phyloP scores from a whole-genome alignment of 2,329 filamentous ascomycete species.

The Cercospora sp. region DNA sequence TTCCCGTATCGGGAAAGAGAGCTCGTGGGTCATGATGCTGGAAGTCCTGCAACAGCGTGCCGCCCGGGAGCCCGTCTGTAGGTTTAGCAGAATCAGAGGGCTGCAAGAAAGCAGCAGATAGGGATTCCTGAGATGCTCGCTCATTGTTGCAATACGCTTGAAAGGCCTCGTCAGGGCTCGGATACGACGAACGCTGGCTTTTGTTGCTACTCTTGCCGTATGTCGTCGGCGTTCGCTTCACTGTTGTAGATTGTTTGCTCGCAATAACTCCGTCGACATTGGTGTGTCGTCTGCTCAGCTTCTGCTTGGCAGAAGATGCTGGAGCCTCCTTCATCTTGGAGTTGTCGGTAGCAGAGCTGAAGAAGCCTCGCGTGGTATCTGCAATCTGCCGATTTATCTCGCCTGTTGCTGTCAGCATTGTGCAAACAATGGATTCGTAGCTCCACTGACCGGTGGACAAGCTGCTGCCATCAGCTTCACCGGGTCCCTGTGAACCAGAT shows the following conservation, averaged over 20 bases:
- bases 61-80: constrained; percentile 34
- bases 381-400: constrained; percentile 29
- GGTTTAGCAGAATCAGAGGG: constrained; percentile 23
- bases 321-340: constrained; percentile 15
- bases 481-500: constrained; percentile 12
- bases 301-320: constrained; percentile 23
- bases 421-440: neutral
- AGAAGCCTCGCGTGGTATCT: constrained; percentile 30
- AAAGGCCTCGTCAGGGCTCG: constrained; percentile 12
- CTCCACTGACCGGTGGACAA: constrained; percentile 20
- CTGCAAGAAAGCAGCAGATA: constrained; percentile 26
- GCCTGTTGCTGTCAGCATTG: constrained; percentile 20
- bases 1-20: constrained; percentile 46
- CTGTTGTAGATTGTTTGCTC: constrained; percentile 15
- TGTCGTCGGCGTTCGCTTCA: constrained; percentile 30
- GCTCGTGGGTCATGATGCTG: constrained; percentile 42
- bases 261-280: constrained; percentile 6
- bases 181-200: constrained; percentile 3
- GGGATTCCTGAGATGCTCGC: constrained; percentile 17
- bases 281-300: constrained; percentile 28
- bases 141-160: constrained; percentile 22
- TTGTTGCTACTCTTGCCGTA: constrained; percentile 21
- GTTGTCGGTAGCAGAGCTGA: constrained; percentile 19
- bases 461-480: constrained; percentile 16
- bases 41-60: constrained; percentile 41